Percentiles rank a stretch among this genome's conserved stretches.
Conservation (phyloP, 106 monocot species). For the Alisma plantagoaquatica region DNA sequence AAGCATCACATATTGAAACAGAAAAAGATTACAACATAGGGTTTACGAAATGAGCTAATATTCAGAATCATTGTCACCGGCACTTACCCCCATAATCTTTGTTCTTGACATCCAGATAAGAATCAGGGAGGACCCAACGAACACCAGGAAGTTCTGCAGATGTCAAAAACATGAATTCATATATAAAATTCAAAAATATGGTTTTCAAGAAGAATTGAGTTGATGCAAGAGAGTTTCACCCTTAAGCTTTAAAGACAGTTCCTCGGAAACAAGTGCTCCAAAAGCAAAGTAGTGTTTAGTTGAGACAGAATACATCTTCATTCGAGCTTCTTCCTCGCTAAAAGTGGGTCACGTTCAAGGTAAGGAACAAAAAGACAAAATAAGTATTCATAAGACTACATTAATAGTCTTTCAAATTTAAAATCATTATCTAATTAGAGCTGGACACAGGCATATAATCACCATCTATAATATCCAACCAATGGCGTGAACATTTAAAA, state of each 20-base stretch:
- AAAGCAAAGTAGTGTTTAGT: conserved; percentile 98
- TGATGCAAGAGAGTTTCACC: conserved; percentile 17
- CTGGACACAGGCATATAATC: background rate
- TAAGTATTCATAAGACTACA: background rate
- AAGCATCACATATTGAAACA: no score
- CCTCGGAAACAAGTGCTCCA: conserved; percentile 85
- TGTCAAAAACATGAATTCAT: background rate
- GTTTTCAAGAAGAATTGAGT: no score
- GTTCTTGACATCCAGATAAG: conserved; percentile 92
- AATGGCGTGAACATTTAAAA: background rate
- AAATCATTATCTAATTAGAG: background rate
- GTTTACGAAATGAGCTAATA: no score
- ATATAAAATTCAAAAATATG: background rate
- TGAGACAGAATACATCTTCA: conserved; percentile 89
- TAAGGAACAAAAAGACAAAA: background rate
- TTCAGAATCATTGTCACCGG: no score
- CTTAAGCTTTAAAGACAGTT: conserved; percentile 82
- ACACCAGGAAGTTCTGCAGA: conserved; percentile 61
- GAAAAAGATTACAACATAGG: no score
- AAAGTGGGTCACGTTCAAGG: conserved; percentile 1
- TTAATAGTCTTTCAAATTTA: background rate
- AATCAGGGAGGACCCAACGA: conserved; percentile 99
- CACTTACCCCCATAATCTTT: conserved; percentile 98
- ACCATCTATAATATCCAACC: background rate
- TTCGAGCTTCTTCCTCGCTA: conserved; percentile 91